phyloP scores from a whole-genome alignment of 371 early-diverging fungal species.

The Syncephalastrum racemosum region DNA sequence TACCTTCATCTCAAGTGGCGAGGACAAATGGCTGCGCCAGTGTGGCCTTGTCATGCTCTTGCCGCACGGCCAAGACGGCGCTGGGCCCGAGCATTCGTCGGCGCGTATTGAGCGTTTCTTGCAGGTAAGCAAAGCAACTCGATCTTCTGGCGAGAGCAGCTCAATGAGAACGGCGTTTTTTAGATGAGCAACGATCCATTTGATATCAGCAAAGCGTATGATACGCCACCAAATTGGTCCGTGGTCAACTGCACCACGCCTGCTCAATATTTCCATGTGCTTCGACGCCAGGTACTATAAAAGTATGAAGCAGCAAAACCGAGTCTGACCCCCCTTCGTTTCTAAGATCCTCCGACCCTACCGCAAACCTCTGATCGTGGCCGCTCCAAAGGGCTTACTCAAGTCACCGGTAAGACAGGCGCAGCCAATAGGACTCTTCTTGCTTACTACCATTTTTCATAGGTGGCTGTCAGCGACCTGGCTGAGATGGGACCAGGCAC shows the following conservation, averaged over 20 bases:
- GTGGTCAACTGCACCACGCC: slow-evolving; percentile 93
- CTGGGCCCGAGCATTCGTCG: slow-evolving; percentile 95
- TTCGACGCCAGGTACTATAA: slow-evolving; percentile 79
- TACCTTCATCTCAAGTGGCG: slow-evolving; percentile 85
- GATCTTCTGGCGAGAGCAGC: background rate
- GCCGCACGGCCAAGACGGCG: slow-evolving; percentile 97
- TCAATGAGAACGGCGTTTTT: slow-evolving; percentile 5
- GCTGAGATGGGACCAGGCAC: slow-evolving; percentile 87
- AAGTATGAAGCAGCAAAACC: background rate
- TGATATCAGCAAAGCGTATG: slow-evolving; percentile 48
- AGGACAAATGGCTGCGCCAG: slow-evolving; percentile 94
- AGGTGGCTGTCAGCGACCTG: slow-evolving; percentile 68
- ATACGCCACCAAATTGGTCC: slow-evolving; percentile 86
- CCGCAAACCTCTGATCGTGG: slow-evolving; percentile 91
- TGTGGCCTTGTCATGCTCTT: slow-evolving; percentile 88
- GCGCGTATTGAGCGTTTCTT: slow-evolving; percentile 93
- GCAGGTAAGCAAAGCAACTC: slow-evolving; percentile 58
- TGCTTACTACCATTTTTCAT: slow-evolving; percentile 18
- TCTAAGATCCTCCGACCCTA: slow-evolving; percentile 74
- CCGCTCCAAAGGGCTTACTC: slow-evolving; percentile 86
- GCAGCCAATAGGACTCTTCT: background rate
- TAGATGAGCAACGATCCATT: slow-evolving; percentile 81
- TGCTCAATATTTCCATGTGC: slow-evolving; percentile 94
- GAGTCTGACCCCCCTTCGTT: background rate
- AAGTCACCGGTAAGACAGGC: slow-evolving; percentile 38